Base-by-base conservation (phyloP, 768 basidiomycete genomes). In the Kwoniella dendrophila region DNA sequence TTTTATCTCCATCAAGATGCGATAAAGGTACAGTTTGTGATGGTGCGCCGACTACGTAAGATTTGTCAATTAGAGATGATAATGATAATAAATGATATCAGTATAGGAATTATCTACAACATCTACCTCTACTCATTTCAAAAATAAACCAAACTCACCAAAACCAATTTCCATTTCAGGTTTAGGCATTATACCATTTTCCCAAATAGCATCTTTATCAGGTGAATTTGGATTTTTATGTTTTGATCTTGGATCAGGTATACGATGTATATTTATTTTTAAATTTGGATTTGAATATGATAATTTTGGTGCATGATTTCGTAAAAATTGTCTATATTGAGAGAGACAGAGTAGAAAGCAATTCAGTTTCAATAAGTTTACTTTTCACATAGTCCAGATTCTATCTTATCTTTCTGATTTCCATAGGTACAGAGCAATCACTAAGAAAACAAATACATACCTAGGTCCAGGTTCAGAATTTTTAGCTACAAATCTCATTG, bases 241-340 rank as follows among this genome's bases (percentile, higher is more conserved):
- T 41, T 66, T 66, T 12, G 38, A 26, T 52, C 71, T 47, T n/a
- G 71, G 68, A 59, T 73, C 71, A 3, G 52, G 57, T 62, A 73
- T 63, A 24, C 66, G 56, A 20, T 70, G 51, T 27, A 67, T 43
- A 26, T 29, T 45, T 24, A 63, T 43, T 24, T 58, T 56, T 11
- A 71, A 38, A n/a, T 50, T 36, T 6, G 72, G 72, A 56, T 73
- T 73, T 43, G 59, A 56, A 45, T 69, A 74, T 38, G 70, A 70
- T 57, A 74, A 20, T 49, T 55, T 32, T 3, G 72, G 72, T 4
- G 59, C 63, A 53, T 66, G 56, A 10, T 27, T 57, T 18, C 55
- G 44, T 11, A 67, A 34, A 51, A 74, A 74, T 51, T 71, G 62
- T 33, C 72, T 74, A 36, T 8, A 27, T 40, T 4, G 24, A n/a